Evolutionary conservation across 2,329 filamentous ascomycete genomes (phyloP).

Genomic region (Neoarthrinium moseri): DNA sequence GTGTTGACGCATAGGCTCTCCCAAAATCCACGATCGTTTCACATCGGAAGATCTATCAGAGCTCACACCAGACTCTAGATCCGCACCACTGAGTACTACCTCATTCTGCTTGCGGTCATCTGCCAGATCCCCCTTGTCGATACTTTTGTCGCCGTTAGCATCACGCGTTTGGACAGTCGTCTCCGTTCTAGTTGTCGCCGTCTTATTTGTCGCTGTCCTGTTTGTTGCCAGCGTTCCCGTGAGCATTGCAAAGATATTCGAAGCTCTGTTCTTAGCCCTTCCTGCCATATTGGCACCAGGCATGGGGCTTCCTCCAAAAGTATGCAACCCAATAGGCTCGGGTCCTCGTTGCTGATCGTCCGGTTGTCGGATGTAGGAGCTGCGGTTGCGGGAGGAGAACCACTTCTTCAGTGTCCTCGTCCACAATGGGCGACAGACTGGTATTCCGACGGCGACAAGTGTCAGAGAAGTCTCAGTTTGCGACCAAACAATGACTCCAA

Average conservation of each 20-base stretch:
- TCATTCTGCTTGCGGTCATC: background rate
- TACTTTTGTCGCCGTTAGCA: background rate
- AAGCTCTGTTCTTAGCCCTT: background rate
- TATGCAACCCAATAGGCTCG: constrained; percentile 4
- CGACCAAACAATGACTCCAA: constrained; percentile 18
- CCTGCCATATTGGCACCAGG: background rate
- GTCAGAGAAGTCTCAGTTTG: constrained; percentile 17
- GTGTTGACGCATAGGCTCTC: background rate
- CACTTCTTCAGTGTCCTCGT: constrained; percentile 9
- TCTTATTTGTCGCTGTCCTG: background rate
- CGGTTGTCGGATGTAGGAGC: too few relatives aligned
- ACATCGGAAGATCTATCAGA: background rate
- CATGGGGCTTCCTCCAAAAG: constrained; percentile 1
- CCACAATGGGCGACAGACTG: constrained; percentile 16
- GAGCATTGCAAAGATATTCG: background rate
- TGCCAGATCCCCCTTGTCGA: background rate
- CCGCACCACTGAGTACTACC: background rate
- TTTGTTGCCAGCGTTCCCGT: background rate
- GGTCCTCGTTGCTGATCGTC: too few relatives aligned
- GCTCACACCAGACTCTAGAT: background rate
- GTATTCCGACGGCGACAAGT: constrained; percentile 19
- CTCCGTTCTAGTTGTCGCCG: background rate
- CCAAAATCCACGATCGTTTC: constrained; percentile 12
- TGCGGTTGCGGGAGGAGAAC: background rate
- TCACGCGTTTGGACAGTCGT: background rate